These are phyloP conservation scores for Leccinellum rugosiceps DNA, from an alignment of 768 basidiomycete genomes.

Conservation along the genomic window DNA sequence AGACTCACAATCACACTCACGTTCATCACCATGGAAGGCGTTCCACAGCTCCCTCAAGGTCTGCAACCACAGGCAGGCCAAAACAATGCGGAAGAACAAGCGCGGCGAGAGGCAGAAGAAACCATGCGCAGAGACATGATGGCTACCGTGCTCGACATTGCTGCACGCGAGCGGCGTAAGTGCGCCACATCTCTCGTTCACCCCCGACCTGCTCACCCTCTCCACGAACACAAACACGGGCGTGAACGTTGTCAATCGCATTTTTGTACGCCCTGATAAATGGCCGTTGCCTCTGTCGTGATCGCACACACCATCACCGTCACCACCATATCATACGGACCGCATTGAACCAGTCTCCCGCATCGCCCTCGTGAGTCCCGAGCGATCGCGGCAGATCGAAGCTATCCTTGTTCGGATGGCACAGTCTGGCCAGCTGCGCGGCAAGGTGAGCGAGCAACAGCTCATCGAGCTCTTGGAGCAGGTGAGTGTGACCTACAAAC, in stretches of 20 bases:
- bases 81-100: conserved; percentile 50
- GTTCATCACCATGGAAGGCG: conserved; percentile 22
- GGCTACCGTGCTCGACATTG: conserved; percentile 70
- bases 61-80: conserved; percentile 38
- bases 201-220: not conserved
- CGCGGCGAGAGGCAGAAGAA: conserved; percentile 63
- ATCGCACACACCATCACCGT: not conserved
- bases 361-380: conserved; percentile 82
- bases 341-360: conserved; percentile 63
- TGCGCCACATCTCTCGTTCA: not conserved
- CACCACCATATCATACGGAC: not conserved
- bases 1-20: not conserved
- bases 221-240: not conserved
- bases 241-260: not conserved
- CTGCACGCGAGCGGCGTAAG: conserved; percentile 78
- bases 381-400: conserved; percentile 79
- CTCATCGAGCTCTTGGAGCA: conserved; percentile 85
- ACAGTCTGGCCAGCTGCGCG: conserved; percentile 76
- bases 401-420: conserved; percentile 76
- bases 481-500: conserved; percentile 36
- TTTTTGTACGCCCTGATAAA: not conserved
- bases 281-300: not conserved
- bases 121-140: conserved; percentile 75
- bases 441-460: conserved; percentile 73
- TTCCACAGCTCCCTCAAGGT: conserved; percentile 26